Percentiles rank a stretch among this genome's conserved stretches.
Conservation (phyloP, 169 alveolate genomes). For the Eimeria acervulina region DNA sequence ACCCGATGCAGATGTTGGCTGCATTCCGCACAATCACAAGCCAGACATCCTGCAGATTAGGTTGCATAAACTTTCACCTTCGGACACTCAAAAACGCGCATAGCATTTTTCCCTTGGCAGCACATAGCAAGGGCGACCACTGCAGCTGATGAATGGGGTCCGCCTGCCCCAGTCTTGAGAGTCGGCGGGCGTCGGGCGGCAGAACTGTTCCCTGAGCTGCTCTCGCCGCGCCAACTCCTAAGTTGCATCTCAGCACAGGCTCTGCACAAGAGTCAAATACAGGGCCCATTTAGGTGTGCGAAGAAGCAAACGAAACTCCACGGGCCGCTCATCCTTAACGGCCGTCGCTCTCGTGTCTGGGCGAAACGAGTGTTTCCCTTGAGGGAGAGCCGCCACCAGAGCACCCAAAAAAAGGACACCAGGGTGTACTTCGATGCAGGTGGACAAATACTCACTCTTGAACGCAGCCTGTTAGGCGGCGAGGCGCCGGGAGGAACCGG, state of each 20-base stretch:
- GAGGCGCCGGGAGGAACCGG: conserved; percentile 69
- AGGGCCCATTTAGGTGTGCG: background rate
- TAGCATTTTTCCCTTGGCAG: background rate
- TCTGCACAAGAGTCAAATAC: background rate
- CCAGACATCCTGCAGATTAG: background rate
- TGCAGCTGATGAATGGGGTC: background rate
- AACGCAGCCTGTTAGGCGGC: conserved; percentile 60
- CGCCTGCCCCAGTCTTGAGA: background rate
- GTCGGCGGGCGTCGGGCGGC: background rate
- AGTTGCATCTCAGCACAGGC: background rate
- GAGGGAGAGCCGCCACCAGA: background rate
- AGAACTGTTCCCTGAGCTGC: background rate
- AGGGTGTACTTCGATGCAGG: background rate
- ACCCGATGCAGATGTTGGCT: background rate
- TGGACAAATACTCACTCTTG: conserved; percentile 14
- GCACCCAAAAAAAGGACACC: background rate
- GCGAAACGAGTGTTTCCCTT: background rate
- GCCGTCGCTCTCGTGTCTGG: conserved; percentile 10
- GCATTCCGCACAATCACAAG: background rate
- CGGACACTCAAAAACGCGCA: background rate
- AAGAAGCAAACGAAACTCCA: background rate
- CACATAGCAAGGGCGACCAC: background rate
- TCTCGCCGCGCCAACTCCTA: background rate
- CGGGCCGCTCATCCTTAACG: background rate
- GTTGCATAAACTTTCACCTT: background rate